A percentile compares a stretch with the other conserved stretches of the same genome.
Evolutionary conservation across 208 protist species (phyloP).

Genomic region (Leishmania turanica): DNA sequence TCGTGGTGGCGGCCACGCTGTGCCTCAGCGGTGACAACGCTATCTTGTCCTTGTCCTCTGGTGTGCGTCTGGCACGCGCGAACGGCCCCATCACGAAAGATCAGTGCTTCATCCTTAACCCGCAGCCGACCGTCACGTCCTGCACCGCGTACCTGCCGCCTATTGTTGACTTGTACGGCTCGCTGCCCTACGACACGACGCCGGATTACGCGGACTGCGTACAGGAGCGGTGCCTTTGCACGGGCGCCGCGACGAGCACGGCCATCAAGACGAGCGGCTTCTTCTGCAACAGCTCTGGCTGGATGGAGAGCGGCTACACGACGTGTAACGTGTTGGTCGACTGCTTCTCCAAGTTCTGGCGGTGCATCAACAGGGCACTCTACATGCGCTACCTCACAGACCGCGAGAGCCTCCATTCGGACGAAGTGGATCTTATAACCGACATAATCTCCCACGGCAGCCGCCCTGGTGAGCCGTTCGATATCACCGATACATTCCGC

Average conservation of each 20-base stretch:
- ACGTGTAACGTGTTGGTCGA: constrained; percentile 50
- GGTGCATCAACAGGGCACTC: constrained; percentile 34
- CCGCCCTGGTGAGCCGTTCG: constrained; percentile 39
- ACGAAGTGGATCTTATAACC: constrained; percentile 23
- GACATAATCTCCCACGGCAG: constrained; percentile 48
- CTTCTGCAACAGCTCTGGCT: constrained; percentile 41
- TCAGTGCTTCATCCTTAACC: constrained; percentile 55
- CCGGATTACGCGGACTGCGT: constrained; percentile 47
- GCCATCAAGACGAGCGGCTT: constrained; percentile 38
- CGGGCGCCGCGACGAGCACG: constrained; percentile 12
- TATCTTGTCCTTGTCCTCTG: neutral
- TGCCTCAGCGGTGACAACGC: constrained; percentile 3
- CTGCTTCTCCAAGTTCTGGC: constrained; percentile 58
- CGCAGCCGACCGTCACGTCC: constrained; percentile 33
- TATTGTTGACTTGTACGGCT: constrained; percentile 26
- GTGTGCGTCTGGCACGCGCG: constrained; percentile 5
- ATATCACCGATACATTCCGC: constrained; percentile 41
- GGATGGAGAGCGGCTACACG: constrained; percentile 43
- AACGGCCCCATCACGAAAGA: constrained; percentile 36
- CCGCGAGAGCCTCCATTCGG: neutral
- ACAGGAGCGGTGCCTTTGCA: constrained; percentile 53
- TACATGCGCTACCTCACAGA: constrained; percentile 22
- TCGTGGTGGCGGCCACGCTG: neutral
- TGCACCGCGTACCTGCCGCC: constrained; percentile 38
- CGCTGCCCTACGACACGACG: constrained; percentile 41